Base-by-base conservation (phyloP, 768 basidiomycete genomes). In the Dioszegia aurantiaca region DNA sequence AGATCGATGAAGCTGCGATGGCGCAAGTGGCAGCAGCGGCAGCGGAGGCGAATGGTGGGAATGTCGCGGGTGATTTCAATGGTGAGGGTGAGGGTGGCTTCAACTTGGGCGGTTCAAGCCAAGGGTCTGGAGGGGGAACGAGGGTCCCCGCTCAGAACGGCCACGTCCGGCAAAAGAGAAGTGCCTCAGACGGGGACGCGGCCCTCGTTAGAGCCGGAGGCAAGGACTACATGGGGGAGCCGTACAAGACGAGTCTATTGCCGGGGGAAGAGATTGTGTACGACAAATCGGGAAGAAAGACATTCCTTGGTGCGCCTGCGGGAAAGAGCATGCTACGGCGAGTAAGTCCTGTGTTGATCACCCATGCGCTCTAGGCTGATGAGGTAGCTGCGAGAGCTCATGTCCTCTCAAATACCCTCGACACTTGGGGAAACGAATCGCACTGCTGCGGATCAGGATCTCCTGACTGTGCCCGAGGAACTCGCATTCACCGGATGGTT, bases 401-500 rank as follows among this genome's bases (percentile, higher is more conserved):
- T 70, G 12, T 59, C 62, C 30, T 56, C 58, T 2, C 54, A 55
- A 19, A 67, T 60, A 52, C 42, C 37, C 24, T 54, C 14, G 24
- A 42, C 28, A 17, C 48, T 39, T 26, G 24, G 26, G 21, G 51
- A 53, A 3, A 27, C 51, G 8, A 2, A 24, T 37, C 19, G 24
- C 3, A 28, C 19, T 9, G 14, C 33, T 33, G 48, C 37, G 1
- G 65, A 69, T 17, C 57, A 60, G n/a, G 66, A 65, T n/a, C 53
- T 68, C 0, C 44, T 69, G 31, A 42, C 57, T 2, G 63, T 76
- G 4, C 68, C 72, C 0, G 73, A 76, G 40, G 72, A 74, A 27
- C 58, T 61, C 1, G 73, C 70, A 0, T 74, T 72, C 56, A 69
- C 64, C 11, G 73, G 73, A 0, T 67, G 70, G 21, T 74, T 77